Conservation (phyloP, 179 eudicot species). For the Camellia oleifera region DNA sequence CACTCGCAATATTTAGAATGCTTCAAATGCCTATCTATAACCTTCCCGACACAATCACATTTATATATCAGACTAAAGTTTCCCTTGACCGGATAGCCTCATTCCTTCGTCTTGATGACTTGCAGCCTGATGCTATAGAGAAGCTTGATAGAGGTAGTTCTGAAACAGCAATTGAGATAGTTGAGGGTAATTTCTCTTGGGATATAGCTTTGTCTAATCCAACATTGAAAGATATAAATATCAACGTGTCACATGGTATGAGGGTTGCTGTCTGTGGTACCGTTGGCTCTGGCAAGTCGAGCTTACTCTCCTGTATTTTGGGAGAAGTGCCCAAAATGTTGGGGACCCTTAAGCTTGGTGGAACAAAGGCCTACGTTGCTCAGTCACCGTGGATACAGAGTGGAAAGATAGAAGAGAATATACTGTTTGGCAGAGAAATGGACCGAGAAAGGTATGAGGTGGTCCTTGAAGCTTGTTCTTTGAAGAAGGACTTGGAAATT, state of each 20-base stretch:
- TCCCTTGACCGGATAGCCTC: slow-evolving; percentile 68
- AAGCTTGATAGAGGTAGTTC: slow-evolving; percentile 40
- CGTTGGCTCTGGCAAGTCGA: slow-evolving; percentile 78
- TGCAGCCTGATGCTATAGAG: slow-evolving; percentile 42
- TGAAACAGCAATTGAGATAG: slow-evolving; percentile 46
- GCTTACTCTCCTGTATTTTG: slow-evolving; percentile 62
- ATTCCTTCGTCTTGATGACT: slow-evolving; percentile 61
- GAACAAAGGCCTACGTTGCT: slow-evolving; percentile 61
- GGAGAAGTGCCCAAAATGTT: slow-evolving; percentile 69
- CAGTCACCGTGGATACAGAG: slow-evolving; percentile 70
- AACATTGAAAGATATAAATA: slow-evolving; percentile 51
- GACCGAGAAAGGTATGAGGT: slow-evolving; percentile 39
- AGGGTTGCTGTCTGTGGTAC: slow-evolving; percentile 68
- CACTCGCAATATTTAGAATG: slow-evolving; percentile 67
- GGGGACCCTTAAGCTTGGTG: slow-evolving; percentile 39
- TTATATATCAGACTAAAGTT: slow-evolving; percentile 60
- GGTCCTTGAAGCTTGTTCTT: slow-evolving; percentile 50
- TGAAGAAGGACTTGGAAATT: slow-evolving; percentile 51
- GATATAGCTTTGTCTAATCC: slow-evolving; percentile 39
- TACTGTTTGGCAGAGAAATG: slow-evolving; percentile 51
- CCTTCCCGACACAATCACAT: slow-evolving; percentile 63
- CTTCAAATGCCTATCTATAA: slow-evolving; percentile 61
- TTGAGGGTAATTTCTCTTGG: slow-evolving; percentile 63
- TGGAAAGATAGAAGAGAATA: slow-evolving; percentile 56
- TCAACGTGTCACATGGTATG: slow-evolving; percentile 52